These are phyloP conservation scores for Annona squamosa DNA, from an alignment of 164 flowering plant genomes.

Conservation along the genomic window DNA sequence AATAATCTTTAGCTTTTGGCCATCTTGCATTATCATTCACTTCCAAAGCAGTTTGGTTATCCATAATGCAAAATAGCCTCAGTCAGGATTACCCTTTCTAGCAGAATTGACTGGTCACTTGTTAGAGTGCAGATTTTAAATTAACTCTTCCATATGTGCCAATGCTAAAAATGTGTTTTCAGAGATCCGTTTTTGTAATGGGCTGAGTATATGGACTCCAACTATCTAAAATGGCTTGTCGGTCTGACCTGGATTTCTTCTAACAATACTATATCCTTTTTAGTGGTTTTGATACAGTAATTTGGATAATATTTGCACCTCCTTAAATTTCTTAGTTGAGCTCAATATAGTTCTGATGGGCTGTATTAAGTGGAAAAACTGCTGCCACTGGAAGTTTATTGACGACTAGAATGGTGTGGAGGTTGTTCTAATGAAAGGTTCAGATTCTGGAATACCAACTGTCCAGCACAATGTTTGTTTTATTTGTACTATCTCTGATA, in stretches of 20 bases:
- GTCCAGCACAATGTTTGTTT: neutral
- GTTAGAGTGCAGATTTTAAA: neutral
- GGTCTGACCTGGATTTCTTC: neutral
- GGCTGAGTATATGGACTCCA: neutral
- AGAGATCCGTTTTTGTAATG: neutral
- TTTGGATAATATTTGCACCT: neutral
- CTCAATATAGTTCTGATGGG: neutral
- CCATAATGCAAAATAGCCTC: too few relatives aligned
- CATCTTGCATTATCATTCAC: too few relatives aligned
- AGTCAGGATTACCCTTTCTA: too few relatives aligned
- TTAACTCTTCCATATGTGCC: neutral
- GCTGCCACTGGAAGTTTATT: too few relatives aligned
- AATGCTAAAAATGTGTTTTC: neutral
- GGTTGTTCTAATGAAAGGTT: neutral
- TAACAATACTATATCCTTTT: neutral
- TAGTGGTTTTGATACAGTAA: neutral
- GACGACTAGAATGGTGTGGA: neutral
- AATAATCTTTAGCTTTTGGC: too few relatives aligned
- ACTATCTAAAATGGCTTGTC: neutral
- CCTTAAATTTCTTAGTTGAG: neutral
- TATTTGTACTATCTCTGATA: neutral
- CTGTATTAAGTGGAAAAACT: neutral
- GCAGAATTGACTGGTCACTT: neutral
- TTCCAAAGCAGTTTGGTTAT: too few relatives aligned
- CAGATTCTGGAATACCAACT: neutral